Evolutionary conservation across 805 yeast species (phyloP), one percentile per base, ranked within the genome.

Genomic region (Schwanniomyces yamadae): DNA sequence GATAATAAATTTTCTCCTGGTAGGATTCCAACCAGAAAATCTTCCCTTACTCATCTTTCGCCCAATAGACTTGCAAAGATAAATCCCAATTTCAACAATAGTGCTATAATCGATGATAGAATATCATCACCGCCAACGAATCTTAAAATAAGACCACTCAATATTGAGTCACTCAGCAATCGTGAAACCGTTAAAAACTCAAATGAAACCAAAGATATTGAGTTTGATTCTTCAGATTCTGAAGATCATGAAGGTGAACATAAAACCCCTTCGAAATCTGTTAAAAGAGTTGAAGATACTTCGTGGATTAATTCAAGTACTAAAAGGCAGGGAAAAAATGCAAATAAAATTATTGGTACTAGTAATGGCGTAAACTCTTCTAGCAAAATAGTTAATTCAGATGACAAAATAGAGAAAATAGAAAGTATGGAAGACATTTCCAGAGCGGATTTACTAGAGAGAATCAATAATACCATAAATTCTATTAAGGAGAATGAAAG

Each of bases 161-260:
- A 28, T 22, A 33, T 42, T 27, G 23, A 23, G 2, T 18, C 35
- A 2, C 7, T 18, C 13, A 15, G 20, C n/a, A 23, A 15, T 9
- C 3, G 4, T 28, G 6, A 14, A 6, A 11, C 13, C 5, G 4
- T 16, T 16, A 10, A 27, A 10, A 16, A 5, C 6, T 20, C 19
- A 10, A 27, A 27, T 28, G 19, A 23, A 4, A 23, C 19, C 7
- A 33, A 39, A 5, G 55, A 50, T 19, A 48, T 50, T 20, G 59
- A 57, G 29, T 57, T 57, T 37, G 63, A 54, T 37, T 46, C 56
- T 4, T 53, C 59, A 3, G 59, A 55, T 28, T 41, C 45, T 16
- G 50, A 46, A 2, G 39, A 38, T 5, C 40, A 41, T 16, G 44
- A 25, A n/a, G 18, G 23, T n/a, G 22, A 31, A 6, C 20, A 28